phyloP scores from a whole-genome alignment of 1,284 basidiomycete species.

The Microbotryum scabiosae region DNA sequence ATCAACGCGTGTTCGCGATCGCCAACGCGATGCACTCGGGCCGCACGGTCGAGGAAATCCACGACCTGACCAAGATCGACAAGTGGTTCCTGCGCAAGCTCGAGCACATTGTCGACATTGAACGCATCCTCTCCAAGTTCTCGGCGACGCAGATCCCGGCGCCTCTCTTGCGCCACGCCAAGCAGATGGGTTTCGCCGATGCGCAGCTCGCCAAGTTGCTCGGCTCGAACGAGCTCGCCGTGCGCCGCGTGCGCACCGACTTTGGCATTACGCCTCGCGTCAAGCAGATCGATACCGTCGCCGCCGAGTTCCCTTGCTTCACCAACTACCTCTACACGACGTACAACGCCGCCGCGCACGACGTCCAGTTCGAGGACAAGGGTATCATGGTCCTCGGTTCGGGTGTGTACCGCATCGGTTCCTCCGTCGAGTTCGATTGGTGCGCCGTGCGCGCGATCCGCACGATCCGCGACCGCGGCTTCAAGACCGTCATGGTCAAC shows the following conservation, averaged over 20 bases:
- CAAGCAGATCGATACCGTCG: conserved; percentile 98
- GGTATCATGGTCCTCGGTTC: conserved; percentile 99
- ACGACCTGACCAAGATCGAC: conserved; percentile 96
- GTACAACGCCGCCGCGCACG: conserved; percentile 94
- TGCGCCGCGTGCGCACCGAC: conserved; percentile 71
- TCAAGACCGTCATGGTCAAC: conserved; percentile 98
- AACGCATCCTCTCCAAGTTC: conserved; percentile 55
- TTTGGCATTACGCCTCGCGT: conserved; percentile 90
- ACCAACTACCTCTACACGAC: conserved; percentile 99
- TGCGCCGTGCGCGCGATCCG: conserved; percentile 97
- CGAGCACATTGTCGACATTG: conserved; percentile 87
- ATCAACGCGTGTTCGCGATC: conserved; percentile 86
- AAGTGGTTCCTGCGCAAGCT: conserved; percentile 99
- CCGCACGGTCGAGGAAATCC: conserved; percentile 89
- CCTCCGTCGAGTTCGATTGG: conserved; percentile 99
- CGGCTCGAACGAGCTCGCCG: conserved; percentile 78
- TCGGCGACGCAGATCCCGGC: conserved; percentile 65
- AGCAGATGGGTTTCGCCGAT: conserved; percentile 91
- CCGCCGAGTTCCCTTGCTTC: conserved; percentile 96
- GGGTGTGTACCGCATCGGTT: conserved; percentile 97
- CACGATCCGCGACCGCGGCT: conserved; percentile 80
- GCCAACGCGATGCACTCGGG: conserved; percentile 79
- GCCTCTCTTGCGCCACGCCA: conserved; percentile 68
- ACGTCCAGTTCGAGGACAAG: conserved; percentile 90
- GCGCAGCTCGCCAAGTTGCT: conserved; percentile 83